Evolutionary conservation across 257 asterid species (phyloP).

Genomic region (Capsicum chinense): DNA sequence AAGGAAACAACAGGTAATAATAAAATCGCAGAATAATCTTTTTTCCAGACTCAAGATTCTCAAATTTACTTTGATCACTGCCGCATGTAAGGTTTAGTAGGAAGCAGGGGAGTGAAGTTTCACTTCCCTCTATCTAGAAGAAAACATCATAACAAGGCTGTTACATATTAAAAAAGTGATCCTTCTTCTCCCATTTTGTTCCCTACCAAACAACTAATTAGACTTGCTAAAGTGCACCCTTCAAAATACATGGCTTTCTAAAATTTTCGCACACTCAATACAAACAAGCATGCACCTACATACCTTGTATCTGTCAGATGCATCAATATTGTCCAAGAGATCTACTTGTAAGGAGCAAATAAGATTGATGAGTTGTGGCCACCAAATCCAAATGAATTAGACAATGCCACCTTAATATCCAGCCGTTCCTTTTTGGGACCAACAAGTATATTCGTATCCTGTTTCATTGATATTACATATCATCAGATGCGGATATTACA

Average conservation of each 20-base stretch:
- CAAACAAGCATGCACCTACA: not conserved
- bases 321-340: not conserved
- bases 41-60: conserved; percentile 10
- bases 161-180: conserved; percentile 14
- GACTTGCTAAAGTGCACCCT: not conserved
- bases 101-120: not conserved
- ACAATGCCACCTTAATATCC: conserved; percentile 38
- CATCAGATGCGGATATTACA: not conserved
- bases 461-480: conserved; percentile 22
- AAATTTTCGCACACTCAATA: not conserved
- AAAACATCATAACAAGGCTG: not conserved
- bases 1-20: not conserved
- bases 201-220: conserved; percentile 23
- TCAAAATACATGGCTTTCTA: not conserved
- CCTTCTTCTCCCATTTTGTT: not conserved
- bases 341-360: conserved; percentile 39
- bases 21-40: not conserved
- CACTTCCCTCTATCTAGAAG: not conserved
- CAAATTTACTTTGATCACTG: conserved; percentile 21
- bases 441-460: conserved; percentile 35
- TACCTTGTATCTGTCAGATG: conserved; percentile 31
- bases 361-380: conserved; percentile 41
- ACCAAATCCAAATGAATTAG: conserved; percentile 40
- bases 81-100: conserved; percentile 12
- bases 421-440: conserved; percentile 36